Evolutionary conservation across 345 rosid species (phyloP).

Genomic region (Isatis tinctoria): DNA sequence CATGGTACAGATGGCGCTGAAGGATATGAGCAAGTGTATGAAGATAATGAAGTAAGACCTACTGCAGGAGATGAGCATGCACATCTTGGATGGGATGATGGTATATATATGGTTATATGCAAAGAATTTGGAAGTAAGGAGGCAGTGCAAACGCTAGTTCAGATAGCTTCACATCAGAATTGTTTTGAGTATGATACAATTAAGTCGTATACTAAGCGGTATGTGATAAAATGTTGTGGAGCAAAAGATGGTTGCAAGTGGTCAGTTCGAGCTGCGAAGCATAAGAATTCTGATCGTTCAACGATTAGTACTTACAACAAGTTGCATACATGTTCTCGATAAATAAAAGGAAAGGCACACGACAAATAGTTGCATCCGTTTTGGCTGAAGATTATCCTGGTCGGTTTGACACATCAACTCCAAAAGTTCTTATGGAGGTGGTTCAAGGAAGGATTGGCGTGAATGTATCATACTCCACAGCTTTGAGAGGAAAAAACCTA

Average conservation of each 20-base stretch:
- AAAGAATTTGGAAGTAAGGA: background rate
- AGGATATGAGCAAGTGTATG: background rate
- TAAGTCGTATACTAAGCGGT: background rate
- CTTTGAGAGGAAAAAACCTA: background rate
- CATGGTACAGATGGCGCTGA: too few relatives aligned
- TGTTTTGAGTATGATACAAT: background rate
- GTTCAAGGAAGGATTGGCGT: background rate
- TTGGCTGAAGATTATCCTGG: background rate
- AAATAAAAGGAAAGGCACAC: background rate
- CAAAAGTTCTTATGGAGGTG: background rate
- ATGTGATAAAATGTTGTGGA: background rate
- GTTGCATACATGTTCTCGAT: background rate
- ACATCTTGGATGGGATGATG: background rate
- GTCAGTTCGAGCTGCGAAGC: background rate
- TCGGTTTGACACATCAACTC: background rate
- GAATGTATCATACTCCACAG: background rate
- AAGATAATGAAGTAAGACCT: background rate
- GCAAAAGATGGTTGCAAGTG: background rate
- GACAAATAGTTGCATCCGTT: background rate
- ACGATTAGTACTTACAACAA: background rate
- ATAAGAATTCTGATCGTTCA: background rate
- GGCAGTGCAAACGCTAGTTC: background rate
- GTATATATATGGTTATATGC: background rate
- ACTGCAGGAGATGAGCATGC: background rate
- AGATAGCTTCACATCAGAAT: background rate